Conservation (phyloP, 768 basidiomycete species). For the Termitomyces sp. region DNA sequence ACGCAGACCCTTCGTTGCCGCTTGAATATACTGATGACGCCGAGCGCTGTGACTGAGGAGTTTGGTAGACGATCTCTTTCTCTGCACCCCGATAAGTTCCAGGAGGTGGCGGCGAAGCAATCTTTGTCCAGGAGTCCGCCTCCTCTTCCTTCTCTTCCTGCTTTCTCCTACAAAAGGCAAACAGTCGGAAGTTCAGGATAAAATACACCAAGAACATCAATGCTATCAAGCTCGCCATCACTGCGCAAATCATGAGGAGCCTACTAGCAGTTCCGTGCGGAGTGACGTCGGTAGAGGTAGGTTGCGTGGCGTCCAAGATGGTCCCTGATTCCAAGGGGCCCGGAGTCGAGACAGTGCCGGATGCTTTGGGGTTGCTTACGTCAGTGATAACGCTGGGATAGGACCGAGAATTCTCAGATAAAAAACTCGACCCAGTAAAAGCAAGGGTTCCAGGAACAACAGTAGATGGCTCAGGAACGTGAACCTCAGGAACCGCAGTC, state of each 20-base stretch:
- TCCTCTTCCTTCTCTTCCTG: conserved; percentile 7
- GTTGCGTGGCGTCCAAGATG: conserved; percentile 1
- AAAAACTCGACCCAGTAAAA: background rate
- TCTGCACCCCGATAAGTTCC: conserved; percentile 9
- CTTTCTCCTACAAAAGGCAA: conserved; percentile 11
- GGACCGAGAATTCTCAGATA: background rate
- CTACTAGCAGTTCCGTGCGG: conserved; percentile 9
- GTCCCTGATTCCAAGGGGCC: background rate
- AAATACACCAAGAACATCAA: conserved; percentile 16
- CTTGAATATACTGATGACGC: conserved; percentile 11
- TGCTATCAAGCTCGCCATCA: conserved; percentile 18
- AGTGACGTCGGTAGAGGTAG: background rate
- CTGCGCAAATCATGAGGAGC: conserved; percentile 16
- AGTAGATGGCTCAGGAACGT: background rate
- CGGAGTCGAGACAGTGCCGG: background rate
- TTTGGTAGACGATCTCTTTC: conserved; percentile 11
- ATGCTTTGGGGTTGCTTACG: background rate
- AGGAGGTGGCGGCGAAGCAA: conserved; percentile 14
- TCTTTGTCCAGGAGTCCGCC: conserved; percentile 8
- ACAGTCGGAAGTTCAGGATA: conserved; percentile 9
- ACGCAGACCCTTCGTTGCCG: background rate
- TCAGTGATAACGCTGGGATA: background rate
- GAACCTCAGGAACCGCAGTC: background rate
- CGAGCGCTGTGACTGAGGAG: conserved; percentile 6
- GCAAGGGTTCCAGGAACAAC: background rate